A percentile compares a stretch with the other conserved stretches of the same genome.
phyloP scores from a whole-genome alignment of 2,329 filamentous ascomycete genomes.

The Pseudocercospora crystallina region DNA sequence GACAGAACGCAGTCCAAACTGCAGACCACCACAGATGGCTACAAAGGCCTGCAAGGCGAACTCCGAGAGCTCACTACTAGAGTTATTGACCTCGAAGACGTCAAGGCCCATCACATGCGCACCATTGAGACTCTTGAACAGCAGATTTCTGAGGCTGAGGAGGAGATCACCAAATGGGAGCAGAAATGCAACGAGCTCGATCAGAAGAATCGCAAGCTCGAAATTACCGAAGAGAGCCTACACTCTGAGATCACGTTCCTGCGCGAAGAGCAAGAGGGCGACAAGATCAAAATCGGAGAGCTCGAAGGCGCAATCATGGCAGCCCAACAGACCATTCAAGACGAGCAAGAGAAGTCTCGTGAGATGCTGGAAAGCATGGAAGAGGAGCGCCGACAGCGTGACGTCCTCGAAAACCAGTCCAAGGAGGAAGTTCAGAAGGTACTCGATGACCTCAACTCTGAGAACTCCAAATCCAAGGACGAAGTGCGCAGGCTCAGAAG shows the following conservation, averaged over 20 bases:
- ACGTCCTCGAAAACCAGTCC: slow-evolving; percentile 81
- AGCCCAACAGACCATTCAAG: slow-evolving; percentile 74
- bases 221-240: slow-evolving; percentile 87
- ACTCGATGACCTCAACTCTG: slow-evolving; percentile 86
- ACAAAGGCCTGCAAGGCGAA: slow-evolving; percentile 81
- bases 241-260: slow-evolving; percentile 94
- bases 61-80: slow-evolving; percentile 90
- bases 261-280: slow-evolving; percentile 91
- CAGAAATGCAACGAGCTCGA: slow-evolving; percentile 80
- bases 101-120: slow-evolving; percentile 74
- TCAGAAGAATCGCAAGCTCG: slow-evolving; percentile 81
- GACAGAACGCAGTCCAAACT: slow-evolving; percentile 67
- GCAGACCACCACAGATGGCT: slow-evolving; percentile 77
- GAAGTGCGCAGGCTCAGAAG: slow-evolving; percentile 81
- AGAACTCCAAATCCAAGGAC: slow-evolving; percentile 78
- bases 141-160: slow-evolving; percentile 79
- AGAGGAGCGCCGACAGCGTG: slow-evolving; percentile 80
- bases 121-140: slow-evolving; percentile 80
- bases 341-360: slow-evolving; percentile 70
- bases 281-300: slow-evolving; percentile 97
- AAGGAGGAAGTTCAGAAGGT: slow-evolving; percentile 94
- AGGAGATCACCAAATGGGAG: slow-evolving; percentile 83
- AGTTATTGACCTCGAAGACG: slow-evolving; percentile 83
- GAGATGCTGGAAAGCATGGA: slow-evolving; percentile 63
- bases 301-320: slow-evolving; percentile 79